Evolutionary conservation across 345 rosid genomes (phyloP).

Genomic region (Limnanthes douglasii): DNA sequence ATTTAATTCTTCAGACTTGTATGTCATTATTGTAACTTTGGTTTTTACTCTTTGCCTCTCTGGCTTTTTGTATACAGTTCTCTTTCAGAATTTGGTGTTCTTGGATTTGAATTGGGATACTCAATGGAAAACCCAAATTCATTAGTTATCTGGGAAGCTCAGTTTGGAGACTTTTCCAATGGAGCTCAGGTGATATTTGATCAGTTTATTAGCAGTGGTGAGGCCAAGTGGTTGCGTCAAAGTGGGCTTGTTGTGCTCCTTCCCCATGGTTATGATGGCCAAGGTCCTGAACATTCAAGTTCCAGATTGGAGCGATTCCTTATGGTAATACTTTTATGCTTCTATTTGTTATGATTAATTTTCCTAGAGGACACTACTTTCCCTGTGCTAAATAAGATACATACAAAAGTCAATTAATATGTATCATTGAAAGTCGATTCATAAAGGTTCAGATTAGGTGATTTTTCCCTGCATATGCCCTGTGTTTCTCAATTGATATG

Average conservation of each 20-base stretch:
- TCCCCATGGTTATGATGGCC: constrained; percentile 82
- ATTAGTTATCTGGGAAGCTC: constrained; percentile 68
- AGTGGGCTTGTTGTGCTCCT: constrained; percentile 62
- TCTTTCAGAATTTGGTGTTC: constrained; percentile 77
- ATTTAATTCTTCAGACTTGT: too few species aligned
- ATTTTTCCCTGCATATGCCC: too few species aligned
- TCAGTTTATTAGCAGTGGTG: constrained; percentile 77
- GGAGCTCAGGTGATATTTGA: constrained; percentile 78
- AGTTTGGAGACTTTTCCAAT: constrained; percentile 75
- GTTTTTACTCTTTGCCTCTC: too few species aligned
- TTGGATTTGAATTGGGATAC: constrained; percentile 75
- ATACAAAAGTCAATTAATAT: too few species aligned
- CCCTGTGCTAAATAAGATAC: neutral
- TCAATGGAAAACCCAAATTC: constrained; percentile 72
- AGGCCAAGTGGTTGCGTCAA: constrained; percentile 71
- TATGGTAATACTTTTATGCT: constrained; percentile 22
- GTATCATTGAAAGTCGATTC: too few species aligned
- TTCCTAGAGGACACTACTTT: neutral
- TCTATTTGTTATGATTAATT: neutral
- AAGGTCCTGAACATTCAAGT: constrained; percentile 86
- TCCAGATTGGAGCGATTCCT: constrained; percentile 63
- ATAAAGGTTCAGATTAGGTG: too few species aligned
- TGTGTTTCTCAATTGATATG: too few species aligned
- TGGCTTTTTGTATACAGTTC: constrained; percentile 27
- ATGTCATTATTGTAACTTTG: too few species aligned